These are phyloP conservation scores for Botrytis porri DNA, from an alignment of 2,329 filamentous ascomycete species.

Conservation along the genomic window DNA sequence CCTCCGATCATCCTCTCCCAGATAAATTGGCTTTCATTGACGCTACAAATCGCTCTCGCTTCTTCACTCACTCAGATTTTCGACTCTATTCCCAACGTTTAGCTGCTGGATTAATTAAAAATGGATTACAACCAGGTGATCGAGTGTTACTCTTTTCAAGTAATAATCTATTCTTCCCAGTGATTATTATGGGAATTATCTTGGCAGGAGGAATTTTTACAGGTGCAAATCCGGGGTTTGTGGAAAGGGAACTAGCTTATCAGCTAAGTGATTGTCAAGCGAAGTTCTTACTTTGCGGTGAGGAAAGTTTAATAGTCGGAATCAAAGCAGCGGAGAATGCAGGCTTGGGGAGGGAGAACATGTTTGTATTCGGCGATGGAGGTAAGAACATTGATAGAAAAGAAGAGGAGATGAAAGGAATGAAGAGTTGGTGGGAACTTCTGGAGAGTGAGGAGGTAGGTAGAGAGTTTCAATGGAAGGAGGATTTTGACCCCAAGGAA, in stretches of 20 bases:
- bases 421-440: constrained; percentile 63
- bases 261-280: constrained; percentile 72
- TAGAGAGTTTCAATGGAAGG: constrained; percentile 57
- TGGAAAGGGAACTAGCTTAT: constrained; percentile 68
- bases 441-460: constrained; percentile 52
- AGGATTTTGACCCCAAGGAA: constrained; percentile 40
- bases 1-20: constrained; percentile 44
- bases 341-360: constrained; percentile 50
- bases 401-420: constrained; percentile 41
- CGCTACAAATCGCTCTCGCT: constrained; percentile 62
- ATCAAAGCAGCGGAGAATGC: constrained; percentile 61
- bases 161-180: constrained; percentile 55
- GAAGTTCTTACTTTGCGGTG: constrained; percentile 62
- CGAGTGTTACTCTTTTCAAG: constrained; percentile 53
- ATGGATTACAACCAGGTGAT: constrained; percentile 57
- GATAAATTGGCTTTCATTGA: constrained; percentile 57
- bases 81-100: constrained; percentile 70
- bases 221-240: constrained; percentile 57
- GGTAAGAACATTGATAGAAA: constrained; percentile 37
- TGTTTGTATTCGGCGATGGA: constrained; percentile 67
- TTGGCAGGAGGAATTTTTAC: constrained; percentile 53
- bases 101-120: constrained; percentile 62
- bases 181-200: constrained; percentile 52
- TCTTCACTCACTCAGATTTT: constrained; percentile 61
- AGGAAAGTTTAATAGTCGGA: constrained; percentile 57